These are phyloP conservation scores for Diplodia intermedia DNA, from an alignment of 2,329 filamentous ascomycete genomes.

Conservation along the genomic window DNA sequence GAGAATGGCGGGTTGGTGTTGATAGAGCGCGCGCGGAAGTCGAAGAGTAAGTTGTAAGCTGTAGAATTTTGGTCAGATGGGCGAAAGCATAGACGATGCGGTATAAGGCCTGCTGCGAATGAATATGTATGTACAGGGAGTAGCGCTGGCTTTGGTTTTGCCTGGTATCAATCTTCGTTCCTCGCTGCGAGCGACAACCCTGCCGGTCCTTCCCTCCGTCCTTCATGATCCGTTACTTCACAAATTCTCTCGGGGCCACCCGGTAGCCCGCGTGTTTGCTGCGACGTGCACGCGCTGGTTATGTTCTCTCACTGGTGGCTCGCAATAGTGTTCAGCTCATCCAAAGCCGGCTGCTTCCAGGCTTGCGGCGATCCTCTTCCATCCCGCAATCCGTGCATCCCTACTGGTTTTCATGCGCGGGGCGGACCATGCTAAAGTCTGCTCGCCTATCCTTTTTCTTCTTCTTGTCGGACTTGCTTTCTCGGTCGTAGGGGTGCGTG, in stretches of 20 bases:
- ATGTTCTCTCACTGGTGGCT: neutral
- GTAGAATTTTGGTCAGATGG: neutral
- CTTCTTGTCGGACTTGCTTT: neutral
- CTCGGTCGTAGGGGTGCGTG: conserved; percentile 19
- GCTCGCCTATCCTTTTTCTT: neutral
- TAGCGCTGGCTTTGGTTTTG: neutral
- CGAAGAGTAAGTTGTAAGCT: conserved; percentile 16
- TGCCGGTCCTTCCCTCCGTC: neutral
- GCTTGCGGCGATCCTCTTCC: neutral
- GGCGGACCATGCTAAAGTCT: neutral
- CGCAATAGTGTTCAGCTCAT: neutral
- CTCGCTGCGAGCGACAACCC: neutral
- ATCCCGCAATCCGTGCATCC: too few relatives aligned
- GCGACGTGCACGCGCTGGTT: neutral
- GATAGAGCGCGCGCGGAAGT: conserved; percentile 5
- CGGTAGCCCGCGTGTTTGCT: neutral
- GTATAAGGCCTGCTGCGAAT: neutral
- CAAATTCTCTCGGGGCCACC: neutral
- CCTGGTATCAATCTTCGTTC: conserved; percentile 2
- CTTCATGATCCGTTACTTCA: neutral
- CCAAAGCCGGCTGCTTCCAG: neutral
- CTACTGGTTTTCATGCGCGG: neutral
- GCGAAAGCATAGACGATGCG: neutral
- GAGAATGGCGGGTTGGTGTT: conserved; percentile 64
- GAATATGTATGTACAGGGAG: neutral